Percentiles rank a stretch among this genome's conserved stretches.
phyloP scores from a whole-genome alignment of 2,329 filamentous ascomycete species.

The Fonsecaea pedrosoi region DNA sequence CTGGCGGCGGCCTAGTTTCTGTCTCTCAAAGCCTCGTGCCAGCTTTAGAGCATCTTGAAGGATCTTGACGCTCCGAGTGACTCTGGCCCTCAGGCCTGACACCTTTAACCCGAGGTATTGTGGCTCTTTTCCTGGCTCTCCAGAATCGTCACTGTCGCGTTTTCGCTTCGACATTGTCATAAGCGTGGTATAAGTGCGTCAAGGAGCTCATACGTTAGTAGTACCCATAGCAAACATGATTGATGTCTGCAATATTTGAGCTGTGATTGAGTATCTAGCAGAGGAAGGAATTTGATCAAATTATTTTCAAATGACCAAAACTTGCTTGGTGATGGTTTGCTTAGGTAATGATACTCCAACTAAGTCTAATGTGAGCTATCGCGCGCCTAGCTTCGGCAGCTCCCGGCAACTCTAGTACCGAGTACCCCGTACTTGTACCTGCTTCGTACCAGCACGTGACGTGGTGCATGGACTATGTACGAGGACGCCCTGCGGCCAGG shows the following conservation, averaged over 20 bases:
- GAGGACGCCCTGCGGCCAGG: background rate
- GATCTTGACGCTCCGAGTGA: conserved; percentile 58
- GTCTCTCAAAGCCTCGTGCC: conserved; percentile 67
- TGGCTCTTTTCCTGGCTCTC: conserved; percentile 27
- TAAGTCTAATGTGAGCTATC: background rate
- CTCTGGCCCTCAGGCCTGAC: conserved; percentile 53
- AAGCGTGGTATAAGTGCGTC: background rate
- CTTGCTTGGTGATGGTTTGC: background rate
- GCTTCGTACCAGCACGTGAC: too few species aligned
- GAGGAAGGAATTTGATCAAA: conserved; percentile 1
- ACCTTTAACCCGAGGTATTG: conserved; percentile 45
- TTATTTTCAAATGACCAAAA: conserved; percentile 8
- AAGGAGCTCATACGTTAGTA: background rate
- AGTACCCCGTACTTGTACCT: too few species aligned
- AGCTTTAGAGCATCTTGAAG: conserved; percentile 63
- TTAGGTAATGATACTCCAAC: background rate
- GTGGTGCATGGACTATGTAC: too few species aligned
- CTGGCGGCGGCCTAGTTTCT: conserved; percentile 66
- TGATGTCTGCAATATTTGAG: background rate
- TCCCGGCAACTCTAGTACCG: background rate
- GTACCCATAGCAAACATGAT: background rate
- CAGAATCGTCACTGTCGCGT: conserved; percentile 32
- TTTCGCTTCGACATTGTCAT: conserved; percentile 41
- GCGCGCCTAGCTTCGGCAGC: background rate
- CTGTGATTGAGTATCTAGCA: background rate